Evolutionary conservation across 2,329 filamentous ascomycete genomes (phyloP).

Genomic region (Exophiala bonariae): DNA sequence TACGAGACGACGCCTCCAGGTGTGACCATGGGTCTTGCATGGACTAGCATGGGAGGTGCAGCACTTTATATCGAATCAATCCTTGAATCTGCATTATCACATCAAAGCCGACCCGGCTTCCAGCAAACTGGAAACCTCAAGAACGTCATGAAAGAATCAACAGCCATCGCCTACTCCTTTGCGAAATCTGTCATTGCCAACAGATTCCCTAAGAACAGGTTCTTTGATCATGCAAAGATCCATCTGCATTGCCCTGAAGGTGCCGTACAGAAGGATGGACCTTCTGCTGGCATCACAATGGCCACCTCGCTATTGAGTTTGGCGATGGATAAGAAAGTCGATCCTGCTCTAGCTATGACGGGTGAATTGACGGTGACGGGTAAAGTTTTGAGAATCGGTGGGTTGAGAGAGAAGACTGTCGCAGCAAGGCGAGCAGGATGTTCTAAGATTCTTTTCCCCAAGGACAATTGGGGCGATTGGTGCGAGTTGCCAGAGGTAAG

Average conservation of each 20-base stretch:
- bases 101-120: conserved; percentile 72
- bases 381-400: conserved; percentile 93
- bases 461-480: conserved; percentile 96
- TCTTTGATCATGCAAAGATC: conserved; percentile 93
- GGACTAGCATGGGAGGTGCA: conserved; percentile 95
- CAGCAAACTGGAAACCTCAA: conserved; percentile 95
- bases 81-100: conserved; percentile 75
- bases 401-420: conserved; percentile 93
- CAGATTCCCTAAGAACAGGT: conserved; percentile 84
- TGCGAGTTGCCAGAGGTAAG: conserved; percentile 91
- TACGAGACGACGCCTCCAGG: conserved; percentile 93
- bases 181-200: conserved; percentile 85
- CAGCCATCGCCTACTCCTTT: conserved; percentile 92
- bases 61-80: conserved; percentile 98
- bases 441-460: conserved; percentile 90
- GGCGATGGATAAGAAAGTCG: conserved; percentile 73
- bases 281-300: conserved; percentile 96
- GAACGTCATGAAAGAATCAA: conserved; percentile 97
- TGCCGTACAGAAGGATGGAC: conserved; percentile 90
- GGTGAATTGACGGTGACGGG: conserved; percentile 95
- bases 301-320: conserved; percentile 87
- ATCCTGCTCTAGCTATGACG: conserved; percentile 94
- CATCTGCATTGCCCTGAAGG: conserved; percentile 97
- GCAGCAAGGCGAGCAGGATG: conserved; percentile 89
- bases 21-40: conserved; percentile 96